These are phyloP conservation scores for Globisporangium canariense DNA, from an alignment of 352 stramenopile genomes.

Conservation along the genomic window DNA sequence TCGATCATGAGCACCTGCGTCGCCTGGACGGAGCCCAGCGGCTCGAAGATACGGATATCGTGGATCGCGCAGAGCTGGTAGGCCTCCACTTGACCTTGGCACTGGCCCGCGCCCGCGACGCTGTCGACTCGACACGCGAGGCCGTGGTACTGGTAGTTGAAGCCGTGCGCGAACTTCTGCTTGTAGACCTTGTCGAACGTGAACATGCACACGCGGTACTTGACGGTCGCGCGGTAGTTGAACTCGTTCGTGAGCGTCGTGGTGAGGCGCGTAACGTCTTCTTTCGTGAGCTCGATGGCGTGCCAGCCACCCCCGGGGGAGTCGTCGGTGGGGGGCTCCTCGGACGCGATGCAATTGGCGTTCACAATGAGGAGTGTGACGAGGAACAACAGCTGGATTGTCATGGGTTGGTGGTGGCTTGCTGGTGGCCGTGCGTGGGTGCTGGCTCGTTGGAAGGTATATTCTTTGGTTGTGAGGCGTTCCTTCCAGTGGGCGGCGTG, in stretches of 20 bases:
- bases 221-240: conserved; percentile 91
- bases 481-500: no score
- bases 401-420: neutral
- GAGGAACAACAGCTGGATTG: neutral
- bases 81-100: neutral
- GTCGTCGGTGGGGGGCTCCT: neutral
- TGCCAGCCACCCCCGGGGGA: neutral
- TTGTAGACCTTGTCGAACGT: conserved; percentile 85
- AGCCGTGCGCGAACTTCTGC: conserved; percentile 41
- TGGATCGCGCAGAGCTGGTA: conserved; percentile 9
- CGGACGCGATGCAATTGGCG: neutral
- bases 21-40: neutral
- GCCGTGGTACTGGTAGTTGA: conserved; percentile 16
- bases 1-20: conserved; percentile 14
- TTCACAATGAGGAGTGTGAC: neutral
- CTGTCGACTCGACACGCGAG: conserved; percentile 4
- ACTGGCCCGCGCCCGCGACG: neutral
- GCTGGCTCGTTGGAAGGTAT: no score
- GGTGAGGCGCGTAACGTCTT: conserved; percentile 1
- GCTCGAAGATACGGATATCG: conserved; percentile 15
- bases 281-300: conserved; percentile 4
- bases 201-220: conserved; percentile 78
- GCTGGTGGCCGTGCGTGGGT: neutral
- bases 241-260: conserved; percentile 13
- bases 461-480: no score